Evolutionary conservation across 306 rosid genomes (phyloP), one percentile per base, ranked within the genome.

Genomic region (Acacia acuminata): DNA sequence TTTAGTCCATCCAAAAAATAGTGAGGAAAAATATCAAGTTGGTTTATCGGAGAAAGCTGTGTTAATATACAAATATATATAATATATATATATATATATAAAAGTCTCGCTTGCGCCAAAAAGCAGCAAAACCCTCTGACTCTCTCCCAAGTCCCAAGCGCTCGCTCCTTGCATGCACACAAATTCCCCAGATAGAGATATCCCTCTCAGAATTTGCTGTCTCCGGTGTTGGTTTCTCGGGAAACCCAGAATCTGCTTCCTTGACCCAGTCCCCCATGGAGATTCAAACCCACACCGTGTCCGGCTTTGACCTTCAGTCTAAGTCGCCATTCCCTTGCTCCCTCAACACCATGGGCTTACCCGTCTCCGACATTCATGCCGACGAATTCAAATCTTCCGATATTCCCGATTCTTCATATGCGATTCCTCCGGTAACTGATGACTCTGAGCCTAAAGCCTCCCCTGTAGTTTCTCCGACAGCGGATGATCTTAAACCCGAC

Each of bases 281-380:
- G 83, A 85, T 86, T 78, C 87, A 90, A 38, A 36, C 90, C 13
- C 94, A 82, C 36, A 15, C 44, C 83, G 71, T 75, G 70, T 71
- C 92, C 15, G 9, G 17, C 80, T 81, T 85, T 73, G 87, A 84
- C 36, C 80, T 63, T 48, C 72, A 76, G 74, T 27, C 85, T 9
- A 66, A 73, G 27, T 15, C 81, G 4, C 53, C 90, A 15, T 84
- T 85, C 79, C 65, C 94, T 9, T 88, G 30, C 77, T 56, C 91
- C 15, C 79, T 63, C 43, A 66, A 69, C 50, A 10, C 77, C 77
- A 50, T 73, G 44, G 27, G 17, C 60, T 14, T 47, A 72, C 58
- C 76, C 38, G 7, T 11, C 7, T 38, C 66, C 55, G 80, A n/a
- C 56, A 38, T 76, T 58, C 65, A n/a, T 14, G 40, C 84, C 43